Evolutionary conservation across 2,329 filamentous ascomycete genomes (phyloP).

Genomic region (Hirsutella thompsonii): DNA sequence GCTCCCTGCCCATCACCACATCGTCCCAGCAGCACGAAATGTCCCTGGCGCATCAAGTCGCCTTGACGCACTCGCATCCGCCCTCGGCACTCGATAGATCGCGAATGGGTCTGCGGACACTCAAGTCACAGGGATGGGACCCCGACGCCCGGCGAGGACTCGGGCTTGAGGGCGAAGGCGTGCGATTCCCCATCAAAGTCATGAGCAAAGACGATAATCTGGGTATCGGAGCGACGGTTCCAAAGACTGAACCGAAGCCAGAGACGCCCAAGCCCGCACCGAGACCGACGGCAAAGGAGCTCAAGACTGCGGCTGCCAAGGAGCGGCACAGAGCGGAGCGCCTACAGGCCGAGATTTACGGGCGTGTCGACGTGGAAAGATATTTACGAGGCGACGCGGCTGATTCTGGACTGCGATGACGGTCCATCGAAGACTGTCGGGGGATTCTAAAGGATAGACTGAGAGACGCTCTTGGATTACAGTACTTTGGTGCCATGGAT

Average conservation of each 20-base stretch:
- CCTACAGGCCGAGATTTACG: slow-evolving; percentile 60
- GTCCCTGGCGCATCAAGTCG: slow-evolving; percentile 59
- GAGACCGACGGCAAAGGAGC: slow-evolving; percentile 39
- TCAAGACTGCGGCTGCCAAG: slow-evolving; percentile 27
- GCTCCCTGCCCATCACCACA: slow-evolving; percentile 20
- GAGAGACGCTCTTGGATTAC: too few species aligned
- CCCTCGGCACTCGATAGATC: slow-evolving; percentile 59
- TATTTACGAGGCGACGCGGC: slow-evolving; percentile 43
- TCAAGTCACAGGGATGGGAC: slow-evolving; percentile 60
- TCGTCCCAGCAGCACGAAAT: slow-evolving; percentile 35
- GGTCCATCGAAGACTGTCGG: too few species aligned
- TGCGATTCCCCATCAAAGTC: slow-evolving; percentile 62
- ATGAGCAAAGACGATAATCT: slow-evolving; percentile 60
- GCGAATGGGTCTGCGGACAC: slow-evolving; percentile 55
- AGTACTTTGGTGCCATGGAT: too few species aligned
- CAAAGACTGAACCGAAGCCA: slow-evolving; percentile 6
- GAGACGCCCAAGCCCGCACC: slow-evolving; percentile 35
- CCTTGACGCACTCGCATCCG: slow-evolving; percentile 54
- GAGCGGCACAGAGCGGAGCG: slow-evolving; percentile 46
- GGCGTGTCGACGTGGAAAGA: slow-evolving; percentile 59
- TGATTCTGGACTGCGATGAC: background rate
- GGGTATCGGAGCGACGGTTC: slow-evolving; percentile 49
- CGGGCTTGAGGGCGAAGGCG: slow-evolving; percentile 57
- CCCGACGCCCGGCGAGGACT: slow-evolving; percentile 61
- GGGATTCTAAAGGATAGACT: too few species aligned